phyloP scores from a whole-genome alignment of 441 rosid species.

The Croton laevigatus region DNA sequence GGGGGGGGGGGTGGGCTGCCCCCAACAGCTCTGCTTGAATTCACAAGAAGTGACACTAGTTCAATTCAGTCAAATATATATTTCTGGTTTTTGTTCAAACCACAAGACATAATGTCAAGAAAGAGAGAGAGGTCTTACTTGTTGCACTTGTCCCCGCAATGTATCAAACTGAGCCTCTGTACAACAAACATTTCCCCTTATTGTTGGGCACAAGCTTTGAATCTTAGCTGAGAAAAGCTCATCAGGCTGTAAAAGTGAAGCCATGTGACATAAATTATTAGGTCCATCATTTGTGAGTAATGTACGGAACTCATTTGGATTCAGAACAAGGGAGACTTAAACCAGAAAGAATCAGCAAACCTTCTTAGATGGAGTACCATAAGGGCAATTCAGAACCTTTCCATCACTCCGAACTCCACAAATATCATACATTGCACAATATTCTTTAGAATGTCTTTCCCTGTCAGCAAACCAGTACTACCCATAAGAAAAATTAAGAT shows the following conservation, averaged over 20 bases:
- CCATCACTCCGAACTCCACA: conserved; percentile 77
- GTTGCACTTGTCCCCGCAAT: conserved; percentile 80
- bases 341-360: conserved; percentile 32
- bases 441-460: conserved; percentile 51
- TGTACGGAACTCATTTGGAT: neutral
- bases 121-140: conserved; percentile 35
- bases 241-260: conserved; percentile 51
- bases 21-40: no score
- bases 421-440: conserved; percentile 88
- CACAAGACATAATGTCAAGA: neutral
- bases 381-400: conserved; percentile 78
- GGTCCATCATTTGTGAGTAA: conserved; percentile 3
- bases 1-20: no score
- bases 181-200: conserved; percentile 87
- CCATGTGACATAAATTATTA: neutral
- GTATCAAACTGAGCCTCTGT: conserved; percentile 81
- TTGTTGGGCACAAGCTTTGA: conserved; percentile 92
- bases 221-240: conserved; percentile 78
- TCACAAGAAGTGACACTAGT: neutral
- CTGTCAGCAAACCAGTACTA: conserved; percentile 30
- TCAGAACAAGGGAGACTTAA: neutral
- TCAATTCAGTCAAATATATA: neutral
- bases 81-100: neutral
- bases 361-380: conserved; percentile 62
- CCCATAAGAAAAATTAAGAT: conserved; percentile 5